Evolutionary conservation across 208 protist species (phyloP), one percentile per base, ranked within the genome.

Genomic region (Leishmania amazonensis): DNA sequence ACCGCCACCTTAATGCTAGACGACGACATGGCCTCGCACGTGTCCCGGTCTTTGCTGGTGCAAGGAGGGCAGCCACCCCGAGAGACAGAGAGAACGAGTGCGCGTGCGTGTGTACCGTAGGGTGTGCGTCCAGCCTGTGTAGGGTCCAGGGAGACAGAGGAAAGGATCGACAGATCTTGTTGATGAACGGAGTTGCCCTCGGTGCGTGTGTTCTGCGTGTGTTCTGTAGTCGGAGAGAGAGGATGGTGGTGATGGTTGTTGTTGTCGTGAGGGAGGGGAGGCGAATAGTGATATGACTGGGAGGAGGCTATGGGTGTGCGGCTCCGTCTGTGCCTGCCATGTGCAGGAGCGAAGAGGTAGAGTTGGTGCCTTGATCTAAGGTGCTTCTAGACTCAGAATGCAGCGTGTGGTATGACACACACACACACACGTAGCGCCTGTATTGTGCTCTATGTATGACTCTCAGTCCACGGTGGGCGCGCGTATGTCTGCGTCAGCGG

Each of bases 1-100:
- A 98, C 88, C 13, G 92, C 93, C 45, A 98, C 95, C 71, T 96
- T 96, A 76, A 98, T 98, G 83, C 91, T 98, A 60, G 90, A 82
- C 4, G 81, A 81, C 38, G 83, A 82, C 83, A 86, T 86, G 21
- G n/a, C 45, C 53, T 17, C 53, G 45, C 35, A 38, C 38, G 70
- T 28, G 70, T 19, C 47, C 3, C 28, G 28, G 8, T 31, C 28
- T 62, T 62, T 31, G 24, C 40, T 51, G 45, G 45, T 54, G 70
- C 35, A 51, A 13, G 38, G 28, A 31, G 21, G 1, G 11, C 21
- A 35, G 38, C 2, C 7, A 1, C 31, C 31, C 31, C 11, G n/a
- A 17, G 45, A 35, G 45, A 53, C 28, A 28, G 3, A 21, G 70
- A 35, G 70, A 74, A 13, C 40, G 21, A 3, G 31, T 45, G 21